Conservation (phyloP, 2,329 filamentous ascomycete genomes). For the Aspergillus awamori region DNA sequence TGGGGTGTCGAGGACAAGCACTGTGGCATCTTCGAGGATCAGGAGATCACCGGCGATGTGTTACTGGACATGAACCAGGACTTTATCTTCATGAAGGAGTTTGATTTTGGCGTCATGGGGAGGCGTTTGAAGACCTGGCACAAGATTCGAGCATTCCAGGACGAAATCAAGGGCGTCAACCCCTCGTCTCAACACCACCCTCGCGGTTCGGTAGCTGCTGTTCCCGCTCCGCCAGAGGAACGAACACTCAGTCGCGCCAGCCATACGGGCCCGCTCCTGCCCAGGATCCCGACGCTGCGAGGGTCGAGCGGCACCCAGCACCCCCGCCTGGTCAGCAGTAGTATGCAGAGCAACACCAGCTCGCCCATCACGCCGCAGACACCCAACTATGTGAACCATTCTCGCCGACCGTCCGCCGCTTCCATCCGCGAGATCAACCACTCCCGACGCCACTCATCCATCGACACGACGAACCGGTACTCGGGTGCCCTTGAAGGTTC, state of each 20-base stretch:
- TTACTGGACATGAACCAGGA: constrained; percentile 93
- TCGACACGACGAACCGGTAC: constrained; percentile 63
- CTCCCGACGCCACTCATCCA: constrained; percentile 83
- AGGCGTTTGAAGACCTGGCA: constrained; percentile 92
- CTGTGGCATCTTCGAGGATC: constrained; percentile 91
- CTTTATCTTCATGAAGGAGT: constrained; percentile 92
- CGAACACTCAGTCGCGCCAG: constrained; percentile 47
- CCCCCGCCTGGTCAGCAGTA: constrained; percentile 33
- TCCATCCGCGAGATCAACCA: constrained; percentile 82
- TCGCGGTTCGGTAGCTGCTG: constrained; percentile 42
- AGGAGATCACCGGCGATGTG: constrained; percentile 94
- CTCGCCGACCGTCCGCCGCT: constrained; percentile 70
- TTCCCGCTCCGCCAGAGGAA: constrained; percentile 49
- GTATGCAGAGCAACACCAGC: constrained; percentile 36
- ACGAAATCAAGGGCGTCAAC: constrained; percentile 72
- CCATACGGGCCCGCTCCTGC: constrained; percentile 44
- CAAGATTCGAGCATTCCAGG: constrained; percentile 88
- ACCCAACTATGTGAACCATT: constrained; percentile 46
- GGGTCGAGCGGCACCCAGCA: constrained; percentile 32
- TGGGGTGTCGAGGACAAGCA: constrained; percentile 84
- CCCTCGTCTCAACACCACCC: constrained; percentile 34
- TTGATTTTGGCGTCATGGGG: constrained; percentile 89
- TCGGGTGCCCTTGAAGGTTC: constrained; percentile 32
- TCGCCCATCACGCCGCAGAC: constrained; percentile 51
- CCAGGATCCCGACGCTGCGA: constrained; percentile 44